Evolutionary conservation across 106 monocot species (phyloP).

Genomic region (Dendrobium nobile): DNA sequence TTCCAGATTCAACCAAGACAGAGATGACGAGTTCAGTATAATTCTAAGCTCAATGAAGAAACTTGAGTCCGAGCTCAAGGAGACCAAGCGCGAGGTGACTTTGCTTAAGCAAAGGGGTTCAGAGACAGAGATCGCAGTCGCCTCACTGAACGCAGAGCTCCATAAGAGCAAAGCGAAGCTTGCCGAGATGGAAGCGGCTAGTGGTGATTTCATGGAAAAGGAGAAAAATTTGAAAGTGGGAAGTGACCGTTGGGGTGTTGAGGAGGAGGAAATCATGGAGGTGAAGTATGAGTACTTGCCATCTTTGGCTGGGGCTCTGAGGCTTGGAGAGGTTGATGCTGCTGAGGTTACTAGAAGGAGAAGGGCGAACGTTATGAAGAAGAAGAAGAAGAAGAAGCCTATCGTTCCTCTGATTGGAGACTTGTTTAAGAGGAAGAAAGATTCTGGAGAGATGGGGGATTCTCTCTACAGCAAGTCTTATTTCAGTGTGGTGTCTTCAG

Average conservation of each 20-base stretch:
- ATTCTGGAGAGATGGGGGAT: conserved; percentile 8
- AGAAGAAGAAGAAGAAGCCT: conserved; percentile 80
- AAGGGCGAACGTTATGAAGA: conserved; percentile 22
- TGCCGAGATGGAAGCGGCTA: conserved; percentile 32
- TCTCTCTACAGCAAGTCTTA: conserved; percentile 13
- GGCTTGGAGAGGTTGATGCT: conserved; percentile 26
- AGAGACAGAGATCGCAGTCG: conserved; percentile 59
- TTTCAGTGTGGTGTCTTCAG: background rate
- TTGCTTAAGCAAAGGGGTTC: conserved; percentile 52
- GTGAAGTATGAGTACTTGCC: conserved; percentile 36
- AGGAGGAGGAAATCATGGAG: conserved; percentile 3
- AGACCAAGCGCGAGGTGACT: conserved; percentile 58
- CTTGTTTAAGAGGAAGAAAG: conserved; percentile 54
- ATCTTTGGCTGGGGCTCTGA: conserved; percentile 42
- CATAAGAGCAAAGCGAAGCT: conserved; percentile 33
- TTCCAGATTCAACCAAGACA: conserved; percentile 12
- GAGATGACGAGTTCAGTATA: conserved; percentile 15
- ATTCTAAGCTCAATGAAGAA: conserved; percentile 34
- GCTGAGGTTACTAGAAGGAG: conserved; percentile 21
- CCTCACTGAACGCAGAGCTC: conserved; percentile 61
- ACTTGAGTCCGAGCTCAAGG: conserved; percentile 53
- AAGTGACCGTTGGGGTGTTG: conserved; percentile 20
- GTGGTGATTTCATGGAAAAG: background rate
- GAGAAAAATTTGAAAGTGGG: background rate
- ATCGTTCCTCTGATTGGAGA: conserved; percentile 77